Percentiles rank a stretch among this genome's conserved stretches.
phyloP scores from a whole-genome alignment of 2,329 filamentous ascomycete genomes.

The Fusarium illudens region DNA sequence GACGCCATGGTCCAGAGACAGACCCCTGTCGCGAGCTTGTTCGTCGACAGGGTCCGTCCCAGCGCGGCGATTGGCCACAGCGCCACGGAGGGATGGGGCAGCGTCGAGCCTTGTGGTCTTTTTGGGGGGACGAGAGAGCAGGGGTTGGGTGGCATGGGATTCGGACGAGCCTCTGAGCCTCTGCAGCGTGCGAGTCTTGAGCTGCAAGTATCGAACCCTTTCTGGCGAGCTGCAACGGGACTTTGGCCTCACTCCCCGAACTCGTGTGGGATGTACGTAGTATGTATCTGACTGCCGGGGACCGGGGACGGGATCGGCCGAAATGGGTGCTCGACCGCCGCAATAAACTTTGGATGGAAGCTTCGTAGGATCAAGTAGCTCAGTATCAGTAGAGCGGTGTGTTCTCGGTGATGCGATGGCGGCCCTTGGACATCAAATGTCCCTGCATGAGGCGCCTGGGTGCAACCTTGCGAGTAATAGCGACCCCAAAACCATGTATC shows the following conservation, averaged over 20 bases:
- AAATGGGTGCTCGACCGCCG: constrained; percentile 13
- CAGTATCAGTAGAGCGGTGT: constrained; percentile 21
- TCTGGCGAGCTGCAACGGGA: constrained; percentile 21
- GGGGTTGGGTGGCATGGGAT: constrained; percentile 16
- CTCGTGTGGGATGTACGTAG: no score
- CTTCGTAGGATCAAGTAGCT: not conserved
- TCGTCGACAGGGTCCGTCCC: constrained; percentile 38
- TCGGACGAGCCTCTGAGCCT: constrained; percentile 23
- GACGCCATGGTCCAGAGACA: constrained; percentile 38
- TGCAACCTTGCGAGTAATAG: constrained; percentile 23
- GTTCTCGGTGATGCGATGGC: constrained; percentile 7
- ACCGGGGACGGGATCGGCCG: constrained; percentile 21
- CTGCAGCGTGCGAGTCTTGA: constrained; percentile 21
- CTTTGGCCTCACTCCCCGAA: constrained; percentile 1
- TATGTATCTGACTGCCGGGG: constrained; percentile 8
- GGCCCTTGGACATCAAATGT: constrained; percentile 13
- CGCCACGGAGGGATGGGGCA: constrained; percentile 11
- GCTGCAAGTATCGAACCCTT: constrained; percentile 32
- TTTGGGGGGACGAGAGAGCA: constrained; percentile 17
- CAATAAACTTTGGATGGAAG: constrained; percentile 19
- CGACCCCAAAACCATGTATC: not conserved
- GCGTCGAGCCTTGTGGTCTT: constrained; percentile 23
- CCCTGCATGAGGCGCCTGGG: constrained; percentile 29
- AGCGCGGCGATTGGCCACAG: constrained; percentile 39
- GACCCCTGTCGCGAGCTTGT: constrained; percentile 42